phyloP scores from a whole-genome alignment of 306 rosid species.

The Cucurbita pepo region DNA sequence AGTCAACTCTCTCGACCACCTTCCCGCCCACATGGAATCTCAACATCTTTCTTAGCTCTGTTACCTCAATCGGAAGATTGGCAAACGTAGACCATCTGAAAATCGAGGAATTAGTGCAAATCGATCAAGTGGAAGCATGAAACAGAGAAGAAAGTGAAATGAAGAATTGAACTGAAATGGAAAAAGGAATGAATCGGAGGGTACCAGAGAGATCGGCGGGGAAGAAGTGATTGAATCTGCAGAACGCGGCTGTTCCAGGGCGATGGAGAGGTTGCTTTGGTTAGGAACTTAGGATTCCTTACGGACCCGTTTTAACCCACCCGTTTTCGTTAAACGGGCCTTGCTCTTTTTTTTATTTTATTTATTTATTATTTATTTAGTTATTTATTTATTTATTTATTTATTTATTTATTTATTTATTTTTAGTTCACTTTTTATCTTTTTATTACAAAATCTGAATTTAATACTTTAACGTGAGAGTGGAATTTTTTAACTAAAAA shows the following conservation, averaged over 20 bases:
- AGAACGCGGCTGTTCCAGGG: not conserved
- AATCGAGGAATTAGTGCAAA: not conserved
- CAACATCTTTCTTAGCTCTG: conserved; percentile 31
- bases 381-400: not conserved
- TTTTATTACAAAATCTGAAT: no score
- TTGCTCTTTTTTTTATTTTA: not conserved
- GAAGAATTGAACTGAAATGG: not conserved
- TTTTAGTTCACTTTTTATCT: not conserved
- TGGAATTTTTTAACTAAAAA: no score
- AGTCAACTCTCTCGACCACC: conserved; percentile 74
- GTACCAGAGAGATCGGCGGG: not conserved
- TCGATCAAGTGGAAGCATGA: not conserved
- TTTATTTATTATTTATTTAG: no score
- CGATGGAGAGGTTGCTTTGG: not conserved
- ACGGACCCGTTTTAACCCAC: not conserved
- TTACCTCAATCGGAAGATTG: not conserved
- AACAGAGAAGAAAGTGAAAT: not conserved
- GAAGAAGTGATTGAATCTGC: not conserved
- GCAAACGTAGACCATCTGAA: not conserved
- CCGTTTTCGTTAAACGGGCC: conserved; percentile 1
- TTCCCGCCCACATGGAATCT: conserved; percentile 78
- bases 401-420: not conserved
- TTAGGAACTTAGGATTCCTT: not conserved
- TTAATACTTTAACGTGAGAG: no score
- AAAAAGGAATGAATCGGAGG: not conserved